Evolutionary conservation across 345 rosid species (phyloP).

Genomic region (Murraya paniculata): DNA sequence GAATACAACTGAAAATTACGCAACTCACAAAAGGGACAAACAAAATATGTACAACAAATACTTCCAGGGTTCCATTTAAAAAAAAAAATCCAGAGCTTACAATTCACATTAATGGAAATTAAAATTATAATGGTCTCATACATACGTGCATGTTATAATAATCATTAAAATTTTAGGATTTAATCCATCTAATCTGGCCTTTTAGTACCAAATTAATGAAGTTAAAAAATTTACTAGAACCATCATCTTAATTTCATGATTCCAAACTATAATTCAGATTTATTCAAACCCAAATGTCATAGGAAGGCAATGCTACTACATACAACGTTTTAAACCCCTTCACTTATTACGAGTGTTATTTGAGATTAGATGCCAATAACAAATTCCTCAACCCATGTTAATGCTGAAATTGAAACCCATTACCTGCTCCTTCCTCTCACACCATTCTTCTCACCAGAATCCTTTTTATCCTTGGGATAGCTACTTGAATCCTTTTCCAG

Average conservation of each 20-base stretch:
- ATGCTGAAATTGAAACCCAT: slow-evolving; percentile 2
- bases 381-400: not conserved
- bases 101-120: not conserved
- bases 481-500: slow-evolving; percentile 37
- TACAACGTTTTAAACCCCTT: not conserved
- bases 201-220: not conserved
- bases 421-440: slow-evolving; percentile 64
- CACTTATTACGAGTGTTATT: not conserved
- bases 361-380: not conserved
- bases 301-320: not conserved
- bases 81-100: not conserved
- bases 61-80: not conserved
- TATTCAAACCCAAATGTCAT: not conserved
- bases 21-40: not conserved
- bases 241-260: not conserved
- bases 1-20: not conserved
- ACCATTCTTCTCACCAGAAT: slow-evolving; percentile 51
- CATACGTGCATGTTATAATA: not conserved
- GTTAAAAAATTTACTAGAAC: not conserved
- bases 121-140: not conserved
- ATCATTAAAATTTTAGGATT: not conserved
- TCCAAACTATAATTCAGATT: not conserved
- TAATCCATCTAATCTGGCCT: not conserved
- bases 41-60: not conserved
- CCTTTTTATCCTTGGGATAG: slow-evolving; percentile 44